phyloP scores from a whole-genome alignment of 352 stramenopile species.

The Thalassiosira oceanica region DNA sequence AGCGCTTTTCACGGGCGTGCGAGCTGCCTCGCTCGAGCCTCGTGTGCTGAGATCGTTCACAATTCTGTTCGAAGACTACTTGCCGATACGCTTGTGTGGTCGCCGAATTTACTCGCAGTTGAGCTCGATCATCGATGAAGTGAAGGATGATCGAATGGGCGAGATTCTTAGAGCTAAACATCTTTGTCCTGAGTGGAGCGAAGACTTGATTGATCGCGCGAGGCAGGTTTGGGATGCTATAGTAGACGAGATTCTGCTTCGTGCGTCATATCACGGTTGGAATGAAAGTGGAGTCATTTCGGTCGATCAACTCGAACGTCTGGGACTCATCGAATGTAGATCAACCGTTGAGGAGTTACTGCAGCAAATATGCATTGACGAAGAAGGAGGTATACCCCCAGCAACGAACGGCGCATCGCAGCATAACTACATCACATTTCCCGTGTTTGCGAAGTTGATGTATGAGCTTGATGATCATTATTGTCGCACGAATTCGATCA shows the following conservation, averaged over 20 bases:
- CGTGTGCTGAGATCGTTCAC: constrained; percentile 61
- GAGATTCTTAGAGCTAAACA: constrained; percentile 33
- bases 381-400: constrained; percentile 1
- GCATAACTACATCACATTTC: neutral
- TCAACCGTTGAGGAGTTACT: constrained; percentile 8
- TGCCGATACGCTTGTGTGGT: constrained; percentile 57
- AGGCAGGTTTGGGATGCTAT: constrained; percentile 27
- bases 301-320: constrained; percentile 7
- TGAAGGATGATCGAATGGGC: constrained; percentile 25
- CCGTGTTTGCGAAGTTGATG: constrained; percentile 13
- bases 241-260: constrained; percentile 28
- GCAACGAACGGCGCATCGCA: constrained; percentile 30
- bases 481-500: too few relatives aligned
- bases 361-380: neutral
- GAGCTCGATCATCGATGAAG: constrained; percentile 43
- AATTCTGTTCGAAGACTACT: constrained; percentile 70
- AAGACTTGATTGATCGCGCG: constrained; percentile 23
- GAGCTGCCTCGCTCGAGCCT: constrained; percentile 35
- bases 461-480: too few relatives aligned
- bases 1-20: constrained; percentile 51
- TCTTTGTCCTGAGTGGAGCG: constrained; percentile 22
- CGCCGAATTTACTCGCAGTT: constrained; percentile 56
- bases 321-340: constrained; percentile 7
- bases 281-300: constrained; percentile 24
- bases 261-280: constrained; percentile 12